phyloP scores from a whole-genome alignment of 2,329 filamentous ascomycete genomes.

The Calycina herbarum region DNA sequence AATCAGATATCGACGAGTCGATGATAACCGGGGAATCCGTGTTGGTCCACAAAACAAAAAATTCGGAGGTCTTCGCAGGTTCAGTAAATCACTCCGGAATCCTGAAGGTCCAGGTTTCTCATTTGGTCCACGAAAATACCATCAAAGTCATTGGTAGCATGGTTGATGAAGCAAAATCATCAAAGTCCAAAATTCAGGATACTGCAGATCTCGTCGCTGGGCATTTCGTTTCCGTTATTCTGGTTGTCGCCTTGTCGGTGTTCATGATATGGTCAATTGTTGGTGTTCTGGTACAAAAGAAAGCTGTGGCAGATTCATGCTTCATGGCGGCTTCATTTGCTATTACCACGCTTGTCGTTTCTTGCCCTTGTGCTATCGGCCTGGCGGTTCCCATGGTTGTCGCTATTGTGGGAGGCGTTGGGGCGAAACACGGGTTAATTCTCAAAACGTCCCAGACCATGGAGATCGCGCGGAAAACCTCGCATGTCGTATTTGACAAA shows the following conservation, averaged over 20 bases:
- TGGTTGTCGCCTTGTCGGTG: conserved; percentile 55
- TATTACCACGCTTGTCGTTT: conserved; percentile 68
- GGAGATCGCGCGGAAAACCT: conserved; percentile 59
- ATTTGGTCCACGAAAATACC: conserved; percentile 70
- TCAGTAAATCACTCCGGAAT: conserved; percentile 66
- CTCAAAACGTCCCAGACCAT: conserved; percentile 67
- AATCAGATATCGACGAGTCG: conserved; percentile 71
- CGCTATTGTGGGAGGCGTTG: conserved; percentile 67
- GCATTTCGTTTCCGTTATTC: conserved; percentile 68
- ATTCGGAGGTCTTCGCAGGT: conserved; percentile 63
- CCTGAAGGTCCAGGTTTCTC: conserved; percentile 58
- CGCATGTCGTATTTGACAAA: conserved; percentile 77
- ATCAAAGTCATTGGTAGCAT: conserved; percentile 67
- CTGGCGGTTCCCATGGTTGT: conserved; percentile 73
- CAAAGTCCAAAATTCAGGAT: conserved; percentile 68
- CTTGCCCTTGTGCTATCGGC: conserved; percentile 77
- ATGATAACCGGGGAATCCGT: conserved; percentile 73
- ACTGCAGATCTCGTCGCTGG: conserved; percentile 67
- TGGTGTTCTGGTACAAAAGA: conserved; percentile 44
- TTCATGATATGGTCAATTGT: conserved; percentile 67
- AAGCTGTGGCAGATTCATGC: conserved; percentile 50
- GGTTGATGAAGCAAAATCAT: conserved; percentile 69
- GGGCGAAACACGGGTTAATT: conserved; percentile 63
- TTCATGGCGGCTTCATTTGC: conserved; percentile 67
- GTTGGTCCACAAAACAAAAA: conserved; percentile 57